Base-by-base conservation (phyloP, 1,139 yeast species). In the Kodamaea ohmeri region DNA sequence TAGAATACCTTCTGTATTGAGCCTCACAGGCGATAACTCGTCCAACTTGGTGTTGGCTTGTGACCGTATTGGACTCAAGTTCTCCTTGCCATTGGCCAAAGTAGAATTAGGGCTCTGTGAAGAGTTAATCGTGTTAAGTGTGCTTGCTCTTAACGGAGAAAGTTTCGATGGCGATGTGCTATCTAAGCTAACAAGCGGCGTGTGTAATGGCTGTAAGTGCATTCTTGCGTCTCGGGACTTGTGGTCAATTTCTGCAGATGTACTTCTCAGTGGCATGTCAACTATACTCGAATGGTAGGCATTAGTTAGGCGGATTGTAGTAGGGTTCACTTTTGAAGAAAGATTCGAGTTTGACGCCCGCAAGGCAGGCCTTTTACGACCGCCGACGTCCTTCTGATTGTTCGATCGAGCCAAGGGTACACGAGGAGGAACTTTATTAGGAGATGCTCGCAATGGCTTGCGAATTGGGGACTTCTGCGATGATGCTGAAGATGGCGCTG, bases 281-380 rank as follows among this genome's bases (percentile, higher is more conserved):
- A 25, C 13, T 19, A 31, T 31, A 4, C 43, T 37, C 2, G 44
- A 33, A 21, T 52, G 48, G 6, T 55, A 44, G 3, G 56, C 58
- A 37, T 52, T 52, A 3, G 53, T 44, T 8, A 55, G 38, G 26
- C 46, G 48, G n/a, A 47, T 47, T 6, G 55, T 44, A 2, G 56
- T 51, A 2, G 52, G 48, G 26, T 49, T 29, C 4, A 29, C 32
- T 19, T 29, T 29, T 3, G 26, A 17, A 14, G 30, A 36, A n/a
- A 31, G 34, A 13, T 18, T 13, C 4, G 34, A 31, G 25, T 40
- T 37, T 33, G 20, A 38, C 9, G 41, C 21, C 24, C 35, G 18
- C 13, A 38, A 12, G 14, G 28, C 39, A 38, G 45, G 41, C 21
- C 39, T 19, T 17, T 19, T 34, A 18, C 25, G 36, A 14, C 29